phyloP scores from a whole-genome alignment of 192 early-diverging fungal species.

The Gigaspora rosea region DNA sequence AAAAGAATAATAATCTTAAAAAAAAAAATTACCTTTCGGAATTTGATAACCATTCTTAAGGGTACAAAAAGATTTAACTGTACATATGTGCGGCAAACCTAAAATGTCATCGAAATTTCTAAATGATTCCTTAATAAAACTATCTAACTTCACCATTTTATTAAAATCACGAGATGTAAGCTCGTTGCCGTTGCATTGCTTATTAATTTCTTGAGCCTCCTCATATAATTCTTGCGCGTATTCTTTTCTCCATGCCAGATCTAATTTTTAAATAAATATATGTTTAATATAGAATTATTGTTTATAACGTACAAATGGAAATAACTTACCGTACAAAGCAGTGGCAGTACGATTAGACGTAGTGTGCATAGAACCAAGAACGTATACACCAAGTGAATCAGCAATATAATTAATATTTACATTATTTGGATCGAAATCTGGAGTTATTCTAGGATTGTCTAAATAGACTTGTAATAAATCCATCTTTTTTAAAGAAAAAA shows the following conservation, averaged over 20 bases:
- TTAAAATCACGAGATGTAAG: background rate
- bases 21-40: constrained; percentile 1
- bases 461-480: too few relatives aligned
- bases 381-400: too few relatives aligned
- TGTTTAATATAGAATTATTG: too few relatives aligned
- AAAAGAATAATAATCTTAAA: background rate
- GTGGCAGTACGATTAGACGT: too few relatives aligned
- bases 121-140: constrained; percentile 15
- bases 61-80: background rate
- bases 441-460: too few relatives aligned
- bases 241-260: constrained; percentile 6
- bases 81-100: background rate
- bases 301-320: too few relatives aligned
- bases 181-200: background rate
- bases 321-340: too few relatives aligned
- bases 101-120: background rate
- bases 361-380: too few relatives aligned
- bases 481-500: too few relatives aligned
- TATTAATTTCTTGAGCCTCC: background rate
- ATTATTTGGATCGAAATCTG: too few relatives aligned
- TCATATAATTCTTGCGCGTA: constrained; percentile 5
- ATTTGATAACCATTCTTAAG: constrained; percentile 7
- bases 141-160: constrained; percentile 18
- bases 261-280: background rate
- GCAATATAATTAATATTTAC: too few relatives aligned